Evolutionary conservation across 352 stramenopile species (phyloP).

Genomic region (Globisporangium radiosum): DNA sequence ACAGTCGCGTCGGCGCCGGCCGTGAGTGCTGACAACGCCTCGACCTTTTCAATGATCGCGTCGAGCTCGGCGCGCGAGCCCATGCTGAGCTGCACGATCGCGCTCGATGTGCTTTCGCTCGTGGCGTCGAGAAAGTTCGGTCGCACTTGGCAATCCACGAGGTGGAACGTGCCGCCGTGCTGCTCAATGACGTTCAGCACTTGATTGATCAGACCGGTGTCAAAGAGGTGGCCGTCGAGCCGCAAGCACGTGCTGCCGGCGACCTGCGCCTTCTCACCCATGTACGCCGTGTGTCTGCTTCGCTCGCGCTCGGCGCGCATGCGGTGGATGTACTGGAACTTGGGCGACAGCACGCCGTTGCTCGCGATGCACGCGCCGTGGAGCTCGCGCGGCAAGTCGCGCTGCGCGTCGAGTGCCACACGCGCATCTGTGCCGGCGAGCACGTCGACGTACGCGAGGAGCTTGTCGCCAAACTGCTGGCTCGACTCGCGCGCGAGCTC

Average conservation of each 20-base stretch:
- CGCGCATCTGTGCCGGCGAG: constrained; percentile 50
- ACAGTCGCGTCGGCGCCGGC: constrained; percentile 82
- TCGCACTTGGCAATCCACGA: constrained; percentile 89
- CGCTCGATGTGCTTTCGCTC: constrained; percentile 49
- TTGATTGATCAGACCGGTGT: constrained; percentile 95
- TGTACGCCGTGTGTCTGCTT: constrained; percentile 56
- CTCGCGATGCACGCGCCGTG: constrained; percentile 88
- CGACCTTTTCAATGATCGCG: constrained; percentile 82
- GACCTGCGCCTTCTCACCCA: constrained; percentile 62
- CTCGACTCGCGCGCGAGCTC: constrained; percentile 93
- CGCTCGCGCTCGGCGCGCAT: constrained; percentile 84
- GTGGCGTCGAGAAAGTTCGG: constrained; percentile 53
- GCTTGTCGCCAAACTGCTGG: constrained; percentile 92
- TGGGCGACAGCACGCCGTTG: constrained; percentile 78
- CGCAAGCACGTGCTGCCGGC: constrained; percentile 75
- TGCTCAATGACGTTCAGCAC: constrained; percentile 92
- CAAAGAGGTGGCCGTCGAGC: constrained; percentile 93
- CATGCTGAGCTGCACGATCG: constrained; percentile 83
- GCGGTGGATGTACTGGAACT: constrained; percentile 90
- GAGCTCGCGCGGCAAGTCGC: constrained; percentile 68
- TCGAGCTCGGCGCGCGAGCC: constrained; percentile 67
- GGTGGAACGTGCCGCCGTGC: constrained; percentile 82
- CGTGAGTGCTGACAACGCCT: constrained; percentile 75
- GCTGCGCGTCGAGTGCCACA: constrained; percentile 39
- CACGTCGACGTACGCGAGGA: constrained; percentile 81